Base-by-base conservation (phyloP, 1,284 basidiomycete species). In the Lignosus rhinocerotis region DNA sequence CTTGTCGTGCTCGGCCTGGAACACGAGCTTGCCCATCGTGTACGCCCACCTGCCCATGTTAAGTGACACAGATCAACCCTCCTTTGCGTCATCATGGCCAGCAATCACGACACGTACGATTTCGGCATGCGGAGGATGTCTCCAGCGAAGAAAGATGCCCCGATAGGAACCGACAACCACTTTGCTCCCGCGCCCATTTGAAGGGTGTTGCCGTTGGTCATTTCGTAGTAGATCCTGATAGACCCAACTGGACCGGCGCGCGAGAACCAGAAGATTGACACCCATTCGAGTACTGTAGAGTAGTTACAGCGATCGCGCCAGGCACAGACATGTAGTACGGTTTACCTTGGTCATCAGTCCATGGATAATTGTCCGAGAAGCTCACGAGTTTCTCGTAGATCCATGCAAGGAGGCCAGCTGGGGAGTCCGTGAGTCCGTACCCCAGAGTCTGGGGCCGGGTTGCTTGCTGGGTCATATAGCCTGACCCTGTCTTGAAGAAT, bases 261-360 rank as follows among this genome's bases (percentile, higher is more conserved):
- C 2, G 83, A 85, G 68, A 85, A 84, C 75, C 78, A 81, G 61
- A 82, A 84, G 19, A 85, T 73, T 0, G 84, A 85, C 6, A 86
- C 66, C 84, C 83, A 86, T 1, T 78, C 83, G 21, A 86, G 64
- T 1, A 84, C 84, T 85, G 48, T 12, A 34, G 12, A 34, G 53
- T 36, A 42, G 6, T 12, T 53, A 31, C 17, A 32, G 31, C 7
- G 19, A 16, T 32, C 5, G 7, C 6, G 5, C 5, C 6, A 39
- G 34, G 9, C 34, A 36, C 25, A 16, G 6, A 2, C 1, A 16
- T 11, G 45, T 14, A 9, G 31, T 41, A 25, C n/a, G 16, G 43
- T 6, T 60, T 2, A 78, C 80, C 71, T 71, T 83, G 82, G 30
- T 84, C 81, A 50, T 83, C 79, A 5, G 73, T 70, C 80, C 80